Base-by-base conservation (phyloP, 805 yeast genomes). In the Ogataea allantospora region DNA sequence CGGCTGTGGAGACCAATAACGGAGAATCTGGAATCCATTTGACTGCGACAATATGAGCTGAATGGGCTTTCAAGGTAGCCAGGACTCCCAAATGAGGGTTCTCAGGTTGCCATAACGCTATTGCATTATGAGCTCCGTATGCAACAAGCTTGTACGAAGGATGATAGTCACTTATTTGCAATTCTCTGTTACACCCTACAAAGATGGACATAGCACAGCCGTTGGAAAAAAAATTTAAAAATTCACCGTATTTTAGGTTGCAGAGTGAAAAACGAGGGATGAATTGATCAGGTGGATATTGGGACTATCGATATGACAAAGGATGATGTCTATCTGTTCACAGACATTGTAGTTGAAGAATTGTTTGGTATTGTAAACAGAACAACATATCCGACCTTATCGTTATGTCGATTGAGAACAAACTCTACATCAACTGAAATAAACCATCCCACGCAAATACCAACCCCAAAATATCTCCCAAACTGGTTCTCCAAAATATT, bases 111-210 rank as follows among this genome's bases (percentile, higher is more conserved):
- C 48, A 43, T 17, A 86, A 57, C 0, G 91, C 88, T 33, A 85
- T 65, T 12, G 75, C 71, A 28, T 66, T 70, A 1, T 77, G 75
- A 0, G 93, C 87, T 6, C 89, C 95, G 57, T 70, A 86, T 0
- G 93, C 95, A 6, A 83, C 68, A 4, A 73, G 38, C 15, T 65
- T 53, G 8, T 51, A 48, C 1, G 39, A 36, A 0, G 54, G 37
- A 42, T 70, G 66, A 47, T 71, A 73, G 50, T 78, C 88, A 16
- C 80, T 71, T 5, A 73, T 77, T 42, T 72, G 75, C 5, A 78
- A 65, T 50, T 81, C 87, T 43, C 72, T 74, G 55, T 84, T 85
- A 23, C 87, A 88, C 11, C 95, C 95, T 13, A 75, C 67, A 55
- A 83, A 82, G 4, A 80, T 66, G 12, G 83, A n/a, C 40, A 36